Conservation (phyloP, 1,284 basidiomycete species). For the Mycena citricolor region DNA sequence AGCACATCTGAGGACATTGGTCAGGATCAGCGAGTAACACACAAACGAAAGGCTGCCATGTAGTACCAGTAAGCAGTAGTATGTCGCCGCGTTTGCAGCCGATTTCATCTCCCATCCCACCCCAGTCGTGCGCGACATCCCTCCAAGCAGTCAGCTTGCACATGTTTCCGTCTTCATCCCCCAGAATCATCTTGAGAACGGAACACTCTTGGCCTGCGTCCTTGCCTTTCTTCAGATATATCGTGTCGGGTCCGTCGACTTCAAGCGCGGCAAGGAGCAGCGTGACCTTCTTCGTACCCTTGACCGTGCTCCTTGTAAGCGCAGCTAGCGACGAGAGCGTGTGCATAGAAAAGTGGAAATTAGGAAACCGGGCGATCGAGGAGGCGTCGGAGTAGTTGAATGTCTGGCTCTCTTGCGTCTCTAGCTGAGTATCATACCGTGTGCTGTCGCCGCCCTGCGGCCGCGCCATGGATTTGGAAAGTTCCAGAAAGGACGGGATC, state of each 20-base stretch:
- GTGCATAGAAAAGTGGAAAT: slow-evolving; percentile 66
- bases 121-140: slow-evolving; percentile 70
- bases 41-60: neutral
- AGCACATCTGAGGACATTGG: slow-evolving; percentile 46
- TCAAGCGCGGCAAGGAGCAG: slow-evolving; percentile 67
- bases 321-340: slow-evolving; percentile 47
- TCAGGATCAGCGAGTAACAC: slow-evolving; percentile 1
- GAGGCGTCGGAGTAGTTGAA: slow-evolving; percentile 59
- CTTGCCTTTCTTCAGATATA: slow-evolving; percentile 61
- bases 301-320: slow-evolving; percentile 33
- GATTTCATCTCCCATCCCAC: slow-evolving; percentile 38
- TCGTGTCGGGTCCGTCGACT: slow-evolving; percentile 67
- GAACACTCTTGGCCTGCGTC: slow-evolving; percentile 68
- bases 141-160: slow-evolving; percentile 76
- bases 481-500: slow-evolving; percentile 30
- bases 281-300: slow-evolving; percentile 45
- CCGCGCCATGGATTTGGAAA: slow-evolving; percentile 31
- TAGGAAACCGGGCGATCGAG: slow-evolving; percentile 65
- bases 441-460: no score
- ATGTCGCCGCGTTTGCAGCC: slow-evolving; percentile 21
- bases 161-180: slow-evolving; percentile 63
- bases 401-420: slow-evolving; percentile 49
- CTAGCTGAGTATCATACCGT: slow-evolving; percentile 29
- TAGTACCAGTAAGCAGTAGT: slow-evolving; percentile 18
- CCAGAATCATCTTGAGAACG: slow-evolving; percentile 64